Conservation (phyloP, 495 filamentous ascomycete genomes). For the Xylaria grammica region DNA sequence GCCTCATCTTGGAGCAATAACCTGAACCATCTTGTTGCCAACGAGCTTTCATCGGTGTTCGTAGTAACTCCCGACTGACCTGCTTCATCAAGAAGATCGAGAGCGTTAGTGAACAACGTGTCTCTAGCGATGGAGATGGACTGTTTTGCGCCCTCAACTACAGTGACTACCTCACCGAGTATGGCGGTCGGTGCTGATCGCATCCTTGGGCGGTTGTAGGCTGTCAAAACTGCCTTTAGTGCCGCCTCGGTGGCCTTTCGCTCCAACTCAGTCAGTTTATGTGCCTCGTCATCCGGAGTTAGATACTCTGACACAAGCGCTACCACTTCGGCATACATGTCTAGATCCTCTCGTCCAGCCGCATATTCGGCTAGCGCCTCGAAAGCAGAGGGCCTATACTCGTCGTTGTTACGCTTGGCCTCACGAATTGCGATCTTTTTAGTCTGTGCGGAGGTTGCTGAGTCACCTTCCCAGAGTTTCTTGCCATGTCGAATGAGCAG, state of each 20-base stretch:
- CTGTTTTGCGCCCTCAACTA: constrained; percentile 25
- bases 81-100: constrained; percentile 28
- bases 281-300: constrained; percentile 41
- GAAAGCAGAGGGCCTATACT: constrained; percentile 79
- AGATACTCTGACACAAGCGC: constrained; percentile 65
- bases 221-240: constrained; percentile 45
- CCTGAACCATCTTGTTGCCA: constrained; percentile 42
- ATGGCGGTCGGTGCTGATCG: constrained; percentile 34
- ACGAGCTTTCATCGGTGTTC: constrained; percentile 14
- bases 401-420: constrained; percentile 84
- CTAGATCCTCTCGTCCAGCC: constrained; percentile 63
- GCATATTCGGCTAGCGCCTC: constrained; percentile 73
- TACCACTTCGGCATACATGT: constrained; percentile 71
- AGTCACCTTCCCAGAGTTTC: constrained; percentile 61
- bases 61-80: constrained; percentile 9
- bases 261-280: constrained; percentile 41
- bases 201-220: constrained; percentile 49
- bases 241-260: constrained; percentile 46
- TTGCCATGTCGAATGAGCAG: constrained; percentile 70
- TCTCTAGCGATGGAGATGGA: constrained; percentile 32
- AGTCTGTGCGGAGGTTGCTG: constrained; percentile 47
- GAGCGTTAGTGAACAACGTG: constrained; percentile 29
- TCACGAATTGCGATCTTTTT: constrained; percentile 78
- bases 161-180: constrained; percentile 38
- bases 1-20: constrained; percentile 45